These are phyloP conservation scores for Scutellaria barbata DNA, from an alignment of 257 asterid genomes.

Conservation along the genomic window DNA sequence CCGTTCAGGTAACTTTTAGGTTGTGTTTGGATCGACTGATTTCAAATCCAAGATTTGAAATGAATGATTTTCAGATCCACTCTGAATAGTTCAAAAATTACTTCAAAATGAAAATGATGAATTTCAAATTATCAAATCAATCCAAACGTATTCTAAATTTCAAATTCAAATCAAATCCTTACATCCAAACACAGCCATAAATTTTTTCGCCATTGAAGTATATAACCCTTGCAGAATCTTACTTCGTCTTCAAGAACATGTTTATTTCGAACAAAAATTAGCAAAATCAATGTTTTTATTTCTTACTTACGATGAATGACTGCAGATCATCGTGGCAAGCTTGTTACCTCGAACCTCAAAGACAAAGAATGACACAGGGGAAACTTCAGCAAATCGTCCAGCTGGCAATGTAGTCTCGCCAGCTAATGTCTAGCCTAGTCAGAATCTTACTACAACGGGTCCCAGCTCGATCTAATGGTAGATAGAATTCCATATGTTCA, in stretches of 20 bases:
- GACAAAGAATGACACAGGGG: constrained; percentile 46
- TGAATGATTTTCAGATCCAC: too few species aligned
- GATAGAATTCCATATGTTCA: constrained; percentile 38
- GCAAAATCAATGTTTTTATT: not conserved
- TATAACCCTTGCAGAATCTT: not conserved
- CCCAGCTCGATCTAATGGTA: constrained; percentile 46
- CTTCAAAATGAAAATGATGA: too few species aligned
- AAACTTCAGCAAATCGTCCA: constrained; percentile 36
- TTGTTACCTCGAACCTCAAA: constrained; percentile 46
- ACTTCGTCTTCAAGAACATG: constrained; percentile 14
- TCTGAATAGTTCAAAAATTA: too few species aligned
- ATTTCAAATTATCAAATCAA: too few species aligned
- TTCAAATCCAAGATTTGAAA: too few species aligned
- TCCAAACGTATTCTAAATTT: too few species aligned
- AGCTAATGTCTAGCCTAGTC: constrained; percentile 44
- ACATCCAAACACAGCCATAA: not conserved
- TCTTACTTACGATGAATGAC: not conserved
- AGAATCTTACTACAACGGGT: constrained; percentile 44
- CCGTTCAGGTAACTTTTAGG: constrained; percentile 54
- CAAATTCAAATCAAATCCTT: too few species aligned
- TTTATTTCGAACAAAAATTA: not conserved
- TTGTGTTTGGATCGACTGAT: too few species aligned
- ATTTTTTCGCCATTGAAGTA: not conserved
- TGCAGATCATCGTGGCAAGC: constrained; percentile 64
- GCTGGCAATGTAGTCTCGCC: constrained; percentile 40